Percentiles rank a stretch among this genome's conserved stretches.
Conservation (phyloP, 140 eudicot genomes). For the Oenanthe javanica region DNA sequence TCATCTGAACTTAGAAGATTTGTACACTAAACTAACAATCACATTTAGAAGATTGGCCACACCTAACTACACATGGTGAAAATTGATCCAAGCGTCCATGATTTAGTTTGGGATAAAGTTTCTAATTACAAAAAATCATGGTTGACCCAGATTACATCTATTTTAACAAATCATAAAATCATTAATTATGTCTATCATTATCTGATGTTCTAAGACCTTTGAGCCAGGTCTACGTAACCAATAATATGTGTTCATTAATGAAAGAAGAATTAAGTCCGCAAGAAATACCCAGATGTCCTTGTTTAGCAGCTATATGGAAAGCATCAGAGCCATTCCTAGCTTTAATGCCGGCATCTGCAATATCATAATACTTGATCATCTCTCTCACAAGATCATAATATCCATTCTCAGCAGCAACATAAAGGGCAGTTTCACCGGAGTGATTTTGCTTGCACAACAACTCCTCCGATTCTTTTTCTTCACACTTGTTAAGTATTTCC, state of each 20-base stretch:
- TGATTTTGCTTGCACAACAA: constrained; percentile 40
- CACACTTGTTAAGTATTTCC: constrained; percentile 25
- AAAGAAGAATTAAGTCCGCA: constrained; percentile 7
- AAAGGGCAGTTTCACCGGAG: constrained; percentile 53
- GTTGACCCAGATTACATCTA: not conserved
- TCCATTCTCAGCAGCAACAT: constrained; percentile 53
- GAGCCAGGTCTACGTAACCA: not conserved
- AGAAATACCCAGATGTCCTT: constrained; percentile 48
- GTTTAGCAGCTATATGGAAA: constrained; percentile 47
- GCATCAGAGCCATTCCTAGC: constrained; percentile 54
- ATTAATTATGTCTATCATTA: not conserved
- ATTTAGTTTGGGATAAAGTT: not conserved
- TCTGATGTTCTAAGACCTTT: not conserved
- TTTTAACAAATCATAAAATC: not conserved
- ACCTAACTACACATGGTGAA: not conserved
- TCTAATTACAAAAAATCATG: not conserved
- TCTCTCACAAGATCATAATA: constrained; percentile 32
- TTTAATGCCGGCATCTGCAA: constrained; percentile 43
- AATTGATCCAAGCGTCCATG: not conserved
- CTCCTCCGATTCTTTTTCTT: constrained; percentile 26
- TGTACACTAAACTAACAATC: not conserved
- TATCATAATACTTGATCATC: constrained; percentile 44
- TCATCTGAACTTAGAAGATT: not conserved
- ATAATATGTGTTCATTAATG: not conserved
- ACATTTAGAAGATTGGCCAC: not conserved